Percentiles rank a stretch among this genome's conserved stretches.
Conservation (phyloP, 2,329 filamentous ascomycete genomes). For the Cucurbitaria berberidis region DNA sequence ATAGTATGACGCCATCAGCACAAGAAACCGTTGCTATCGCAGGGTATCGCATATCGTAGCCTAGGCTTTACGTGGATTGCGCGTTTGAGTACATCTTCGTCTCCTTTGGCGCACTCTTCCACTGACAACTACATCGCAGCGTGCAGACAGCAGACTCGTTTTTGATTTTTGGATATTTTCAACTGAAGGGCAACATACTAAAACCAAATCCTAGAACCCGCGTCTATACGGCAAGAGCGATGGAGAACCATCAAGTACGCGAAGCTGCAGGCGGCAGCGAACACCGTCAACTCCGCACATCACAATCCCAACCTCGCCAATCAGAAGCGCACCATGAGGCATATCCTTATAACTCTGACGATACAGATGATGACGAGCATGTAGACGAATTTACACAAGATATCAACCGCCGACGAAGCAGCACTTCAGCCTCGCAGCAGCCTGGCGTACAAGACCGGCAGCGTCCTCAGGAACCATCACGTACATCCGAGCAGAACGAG, state of each 20-base stretch:
- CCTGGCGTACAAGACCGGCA: neutral
- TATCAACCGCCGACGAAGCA: neutral
- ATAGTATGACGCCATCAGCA: neutral
- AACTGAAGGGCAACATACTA: neutral
- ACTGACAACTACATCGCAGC: neutral
- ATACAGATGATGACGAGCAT: neutral
- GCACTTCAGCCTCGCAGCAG: neutral
- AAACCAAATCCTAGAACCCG: neutral
- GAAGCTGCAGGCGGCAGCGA: slow-evolving; percentile 15
- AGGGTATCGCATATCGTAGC: neutral
- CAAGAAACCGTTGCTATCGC: neutral
- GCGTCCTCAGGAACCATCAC: neutral
- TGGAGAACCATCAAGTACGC: neutral
- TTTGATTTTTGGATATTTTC: neutral
- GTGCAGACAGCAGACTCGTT: neutral
- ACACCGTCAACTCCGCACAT: neutral
- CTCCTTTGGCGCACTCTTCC: neutral
- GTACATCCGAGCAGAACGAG: neutral
- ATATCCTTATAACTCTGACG: neutral
- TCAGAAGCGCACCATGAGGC: neutral
- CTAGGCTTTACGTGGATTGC: neutral
- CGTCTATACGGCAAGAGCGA: neutral
- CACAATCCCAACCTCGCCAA: neutral
- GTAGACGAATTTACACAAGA: neutral
- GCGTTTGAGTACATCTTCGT: neutral